phyloP scores from a whole-genome alignment of 2,329 filamentous ascomycete species.

The Alternaria brassicicola region DNA sequence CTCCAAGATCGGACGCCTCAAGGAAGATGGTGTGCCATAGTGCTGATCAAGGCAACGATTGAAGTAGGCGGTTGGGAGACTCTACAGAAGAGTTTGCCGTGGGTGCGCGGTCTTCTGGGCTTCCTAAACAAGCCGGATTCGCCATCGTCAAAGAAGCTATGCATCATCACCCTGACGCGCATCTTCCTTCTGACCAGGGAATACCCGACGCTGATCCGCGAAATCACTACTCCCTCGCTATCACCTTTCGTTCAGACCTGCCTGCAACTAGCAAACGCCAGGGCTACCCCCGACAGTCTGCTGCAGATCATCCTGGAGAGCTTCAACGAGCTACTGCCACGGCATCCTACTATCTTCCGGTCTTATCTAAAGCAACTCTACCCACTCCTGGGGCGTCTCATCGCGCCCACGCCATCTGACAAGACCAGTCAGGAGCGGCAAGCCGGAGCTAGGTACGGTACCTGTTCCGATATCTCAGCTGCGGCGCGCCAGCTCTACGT shows the following conservation, averaged over 20 bases:
- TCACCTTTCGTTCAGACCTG: conserved; percentile 75
- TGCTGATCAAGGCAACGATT: conserved; percentile 78
- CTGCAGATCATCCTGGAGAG: conserved; percentile 73
- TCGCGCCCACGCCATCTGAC: conserved; percentile 67
- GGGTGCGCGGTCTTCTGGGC: conserved; percentile 77
- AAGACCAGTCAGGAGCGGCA: conserved; percentile 29
- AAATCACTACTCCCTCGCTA: conserved; percentile 84
- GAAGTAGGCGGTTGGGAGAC: conserved; percentile 87
- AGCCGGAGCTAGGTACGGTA: conserved; percentile 44
- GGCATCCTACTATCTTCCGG: conserved; percentile 82
- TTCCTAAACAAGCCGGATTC: conserved; percentile 83
- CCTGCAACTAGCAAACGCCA: conserved; percentile 62
- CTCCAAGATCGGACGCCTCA: conserved; percentile 76
- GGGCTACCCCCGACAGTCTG: conserved; percentile 47
- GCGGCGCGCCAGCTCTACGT: conserved; percentile 70
- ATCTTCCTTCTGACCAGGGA: conserved; percentile 84
- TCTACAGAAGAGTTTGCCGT: conserved; percentile 72
- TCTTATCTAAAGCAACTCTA: conserved; percentile 74
- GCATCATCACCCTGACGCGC: conserved; percentile 76
- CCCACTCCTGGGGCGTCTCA: conserved; percentile 62
- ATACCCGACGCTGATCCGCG: conserved; percentile 81
- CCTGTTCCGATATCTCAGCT: conserved; percentile 60
- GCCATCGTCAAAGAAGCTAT: conserved; percentile 74
- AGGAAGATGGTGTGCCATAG: conserved; percentile 77
- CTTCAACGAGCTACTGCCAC: conserved; percentile 73